Evolutionary conservation across 352 stramenopile genomes (phyloP), one percentile per base, ranked within the genome.

Genomic region (Globisporangium heterothallicum): DNA sequence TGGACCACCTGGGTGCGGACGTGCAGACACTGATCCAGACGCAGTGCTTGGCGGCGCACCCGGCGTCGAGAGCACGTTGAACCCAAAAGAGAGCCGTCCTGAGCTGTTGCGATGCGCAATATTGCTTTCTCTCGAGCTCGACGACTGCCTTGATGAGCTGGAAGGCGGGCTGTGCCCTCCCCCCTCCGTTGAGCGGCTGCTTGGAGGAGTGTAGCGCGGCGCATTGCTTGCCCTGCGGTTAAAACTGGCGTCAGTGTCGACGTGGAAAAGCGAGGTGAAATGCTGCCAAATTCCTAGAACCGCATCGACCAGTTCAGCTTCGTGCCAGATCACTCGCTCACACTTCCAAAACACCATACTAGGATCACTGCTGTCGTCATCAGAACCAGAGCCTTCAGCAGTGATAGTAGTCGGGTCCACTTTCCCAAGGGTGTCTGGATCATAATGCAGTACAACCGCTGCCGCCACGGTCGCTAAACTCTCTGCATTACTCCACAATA

Each of bases 281-380:
- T 90, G 80, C 58, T 93, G 82, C 82, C 82, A 93, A 26, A 91
- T 77, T 2, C 72, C 69, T 19, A 93, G 51, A 44, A 93, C 74
- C 26, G 78, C 67, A 40, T 93, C 80, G 7, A 88, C 74, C 4
- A 93, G 61, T 47, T 93, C 82, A 6, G 76, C 63, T 54, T 93
- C 82, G 42, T 88, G 70, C 70, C 68, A 84, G 46, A 88, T 79
- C 38, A 78, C 70, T 18, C 81, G 74, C 29, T 88, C 76, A 43
- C 79, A 88, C 42, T 78, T 86, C 82, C 82, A 93, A 51, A 87
- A 93, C 0, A 87, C 73, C 18, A 72, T 64, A 34, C 49, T 64
- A 13, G 64, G 41, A 9, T 61, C 54, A 12, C 40, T 29, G n/a
- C 38, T 42, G 3, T 22, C 22, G 22, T 61, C 30, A 30, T n/a